phyloP scores from a whole-genome alignment of 2,329 filamentous ascomycete genomes.

The Botrytis paeoniae region DNA sequence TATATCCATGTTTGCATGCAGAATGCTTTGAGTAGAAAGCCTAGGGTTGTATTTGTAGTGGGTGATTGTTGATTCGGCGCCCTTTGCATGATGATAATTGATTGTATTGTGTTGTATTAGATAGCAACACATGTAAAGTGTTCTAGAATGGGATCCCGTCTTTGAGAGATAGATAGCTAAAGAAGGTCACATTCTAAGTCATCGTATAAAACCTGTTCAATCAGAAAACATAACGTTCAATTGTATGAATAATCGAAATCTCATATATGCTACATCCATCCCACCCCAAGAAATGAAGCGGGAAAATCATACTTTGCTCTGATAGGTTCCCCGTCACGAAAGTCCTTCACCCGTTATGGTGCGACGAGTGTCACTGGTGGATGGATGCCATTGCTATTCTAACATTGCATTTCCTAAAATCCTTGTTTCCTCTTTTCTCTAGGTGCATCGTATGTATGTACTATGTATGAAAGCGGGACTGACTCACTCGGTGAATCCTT shows the following conservation, averaged over 20 bases:
- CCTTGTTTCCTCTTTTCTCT: neutral
- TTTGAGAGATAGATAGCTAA: neutral
- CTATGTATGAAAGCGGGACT: neutral
- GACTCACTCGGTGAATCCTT: constrained; percentile 1
- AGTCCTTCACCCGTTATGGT: neutral
- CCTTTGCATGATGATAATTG: neutral
- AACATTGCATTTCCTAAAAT: neutral
- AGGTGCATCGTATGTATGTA: neutral
- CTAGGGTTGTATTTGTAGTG: neutral
- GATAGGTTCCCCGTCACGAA: constrained; percentile 15
- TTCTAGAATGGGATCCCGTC: neutral
- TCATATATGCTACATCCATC: neutral
- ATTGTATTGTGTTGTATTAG: neutral
- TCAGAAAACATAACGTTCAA: neutral
- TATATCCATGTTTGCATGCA: neutral
- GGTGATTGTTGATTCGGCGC: neutral
- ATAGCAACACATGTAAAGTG: neutral
- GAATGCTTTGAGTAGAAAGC: neutral
- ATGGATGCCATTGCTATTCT: neutral
- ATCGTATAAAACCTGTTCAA: neutral
- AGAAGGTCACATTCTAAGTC: neutral
- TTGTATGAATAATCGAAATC: neutral
- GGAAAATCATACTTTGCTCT: neutral
- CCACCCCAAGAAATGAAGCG: neutral
- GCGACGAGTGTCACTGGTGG: neutral